phyloP scores from a whole-genome alignment of 2,329 filamentous ascomycete genomes.

The Purpureocillium takamizusanense region DNA sequence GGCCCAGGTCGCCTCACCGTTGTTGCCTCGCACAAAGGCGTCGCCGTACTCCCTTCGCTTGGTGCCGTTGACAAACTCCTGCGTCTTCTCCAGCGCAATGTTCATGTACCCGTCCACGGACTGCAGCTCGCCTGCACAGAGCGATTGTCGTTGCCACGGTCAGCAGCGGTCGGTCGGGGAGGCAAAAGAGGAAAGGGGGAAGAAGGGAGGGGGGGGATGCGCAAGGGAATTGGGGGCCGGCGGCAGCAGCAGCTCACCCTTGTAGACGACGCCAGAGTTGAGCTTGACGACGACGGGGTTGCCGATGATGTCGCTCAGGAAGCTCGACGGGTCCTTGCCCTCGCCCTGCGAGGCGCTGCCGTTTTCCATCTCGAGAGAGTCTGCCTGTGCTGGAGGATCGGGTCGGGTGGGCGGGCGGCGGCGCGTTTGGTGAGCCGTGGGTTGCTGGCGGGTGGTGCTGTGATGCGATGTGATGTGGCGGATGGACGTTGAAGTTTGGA shows the following conservation, averaged over 20 bases:
- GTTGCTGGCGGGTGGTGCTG: not conserved
- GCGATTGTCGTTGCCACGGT: too few species aligned
- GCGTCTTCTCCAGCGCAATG: constrained; percentile 92
- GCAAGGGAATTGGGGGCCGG: too few species aligned
- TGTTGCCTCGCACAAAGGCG: constrained; percentile 93
- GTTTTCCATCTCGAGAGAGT: constrained; percentile 48
- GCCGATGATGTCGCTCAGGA: constrained; percentile 89
- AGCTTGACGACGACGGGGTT: constrained; percentile 92
- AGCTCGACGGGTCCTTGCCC: constrained; percentile 86
- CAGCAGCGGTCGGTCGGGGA: constrained; percentile 7
- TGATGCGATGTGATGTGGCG: too few species aligned
- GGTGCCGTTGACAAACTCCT: constrained; percentile 80
- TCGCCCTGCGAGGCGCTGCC: constrained; percentile 55
- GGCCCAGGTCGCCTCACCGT: constrained; percentile 60
- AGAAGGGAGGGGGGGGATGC: too few species aligned
- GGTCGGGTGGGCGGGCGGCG: too few species aligned
- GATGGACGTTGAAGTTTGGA: too few species aligned
- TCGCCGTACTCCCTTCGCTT: constrained; percentile 82
- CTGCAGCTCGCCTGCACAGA: constrained; percentile 70
- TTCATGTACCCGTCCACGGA: constrained; percentile 99
- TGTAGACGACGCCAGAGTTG: constrained; percentile 98
- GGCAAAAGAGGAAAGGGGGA: too few species aligned
- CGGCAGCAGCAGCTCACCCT: too few species aligned
- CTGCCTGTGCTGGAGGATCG: too few species aligned
- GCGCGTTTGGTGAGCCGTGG: too few species aligned